These are phyloP conservation scores for Xerocomus minutiporus DNA, from an alignment of 1,284 basidiomycete species.

Conservation along the genomic window DNA sequence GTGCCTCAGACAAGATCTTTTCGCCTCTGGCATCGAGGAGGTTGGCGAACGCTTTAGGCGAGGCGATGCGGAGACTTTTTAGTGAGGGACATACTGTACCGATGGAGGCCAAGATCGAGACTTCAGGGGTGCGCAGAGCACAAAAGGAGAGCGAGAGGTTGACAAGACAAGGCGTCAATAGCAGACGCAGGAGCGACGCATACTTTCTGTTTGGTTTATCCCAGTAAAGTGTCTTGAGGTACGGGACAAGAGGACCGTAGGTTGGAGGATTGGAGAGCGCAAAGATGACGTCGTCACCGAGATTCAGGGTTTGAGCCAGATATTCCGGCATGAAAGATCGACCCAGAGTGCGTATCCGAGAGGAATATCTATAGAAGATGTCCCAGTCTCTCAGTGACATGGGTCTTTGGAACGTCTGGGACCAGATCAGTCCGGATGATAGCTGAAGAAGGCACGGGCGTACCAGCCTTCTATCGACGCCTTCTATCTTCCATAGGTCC, in stretches of 20 bases:
- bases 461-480: slow-evolving; percentile 12
- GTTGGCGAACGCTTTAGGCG: neutral
- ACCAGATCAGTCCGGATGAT: slow-evolving; percentile 6
- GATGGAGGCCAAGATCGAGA: slow-evolving; percentile 22
- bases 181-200: slow-evolving; percentile 21
- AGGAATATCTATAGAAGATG: slow-evolving; percentile 25
- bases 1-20: slow-evolving; percentile 19
- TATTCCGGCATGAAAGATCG: neutral
- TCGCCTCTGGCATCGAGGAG: slow-evolving; percentile 8
- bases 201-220: slow-evolving; percentile 12
- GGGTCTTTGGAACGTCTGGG: slow-evolving; percentile 22
- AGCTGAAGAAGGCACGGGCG: neutral
- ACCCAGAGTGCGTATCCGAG: slow-evolving; percentile 15
- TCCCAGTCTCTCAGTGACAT: slow-evolving; percentile 30
- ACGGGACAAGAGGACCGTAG: slow-evolving; percentile 21
- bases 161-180: slow-evolving; percentile 22
- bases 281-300: slow-evolving; percentile 23
- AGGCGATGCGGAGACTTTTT: slow-evolving; percentile 13
- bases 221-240: slow-evolving; percentile 24
- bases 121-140: slow-evolving; percentile 14
- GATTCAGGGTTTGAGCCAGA: slow-evolving; percentile 2
- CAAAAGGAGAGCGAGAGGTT: slow-evolving; percentile 12
- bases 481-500: slow-evolving; percentile 24
- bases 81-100: slow-evolving; percentile 20
- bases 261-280: slow-evolving; percentile 23